Evolutionary conservation across 495 filamentous ascomycete species (phyloP).

Genomic region (Pyrenopolyporus hunteri): DNA sequence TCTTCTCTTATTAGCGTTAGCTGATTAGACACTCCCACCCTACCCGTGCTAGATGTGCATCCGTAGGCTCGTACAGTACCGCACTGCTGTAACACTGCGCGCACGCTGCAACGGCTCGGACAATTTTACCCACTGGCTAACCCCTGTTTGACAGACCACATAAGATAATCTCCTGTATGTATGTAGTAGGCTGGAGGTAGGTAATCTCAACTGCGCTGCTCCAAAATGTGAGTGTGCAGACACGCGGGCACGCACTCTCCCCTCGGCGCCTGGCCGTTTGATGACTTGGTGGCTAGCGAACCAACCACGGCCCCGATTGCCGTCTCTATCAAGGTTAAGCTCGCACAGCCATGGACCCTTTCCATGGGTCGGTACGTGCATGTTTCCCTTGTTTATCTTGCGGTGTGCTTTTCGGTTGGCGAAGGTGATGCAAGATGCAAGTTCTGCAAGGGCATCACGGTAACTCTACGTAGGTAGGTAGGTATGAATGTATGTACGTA

Average conservation of each 20-base stretch:
- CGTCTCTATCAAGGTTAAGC: conserved; percentile 30
- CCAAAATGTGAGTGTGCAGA: neutral
- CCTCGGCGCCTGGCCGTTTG: conserved; percentile 4
- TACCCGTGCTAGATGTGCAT: conserved; percentile 26
- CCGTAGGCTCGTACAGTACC: conserved; percentile 34
- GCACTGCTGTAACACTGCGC: conserved; percentile 30
- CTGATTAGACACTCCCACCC: conserved; percentile 29
- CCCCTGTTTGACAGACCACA: conserved; percentile 25
- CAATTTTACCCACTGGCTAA: conserved; percentile 38
- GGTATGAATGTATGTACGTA: neutral
- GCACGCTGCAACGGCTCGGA: conserved; percentile 40
- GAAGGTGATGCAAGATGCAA: conserved; percentile 34
- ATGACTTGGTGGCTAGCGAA: conserved; percentile 27
- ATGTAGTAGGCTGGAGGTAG: conserved; percentile 17
- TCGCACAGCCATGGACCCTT: conserved; percentile 17
- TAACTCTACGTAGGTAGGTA: conserved; percentile 14
- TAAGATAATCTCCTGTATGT: conserved; percentile 36
- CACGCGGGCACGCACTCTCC: conserved; percentile 11
- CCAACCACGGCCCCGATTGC: conserved; percentile 30
- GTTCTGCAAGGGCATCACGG: conserved; percentile 33
- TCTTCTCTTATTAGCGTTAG: conserved; percentile 25
- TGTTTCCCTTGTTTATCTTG: conserved; percentile 26
- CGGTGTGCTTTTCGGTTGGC: conserved; percentile 28
- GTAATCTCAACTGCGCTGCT: conserved; percentile 34
- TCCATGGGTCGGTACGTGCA: conserved; percentile 26